These are phyloP conservation scores for Pseudozyma sp. DNA, from an alignment of 1,284 basidiomycete genomes.

Conservation along the genomic window DNA sequence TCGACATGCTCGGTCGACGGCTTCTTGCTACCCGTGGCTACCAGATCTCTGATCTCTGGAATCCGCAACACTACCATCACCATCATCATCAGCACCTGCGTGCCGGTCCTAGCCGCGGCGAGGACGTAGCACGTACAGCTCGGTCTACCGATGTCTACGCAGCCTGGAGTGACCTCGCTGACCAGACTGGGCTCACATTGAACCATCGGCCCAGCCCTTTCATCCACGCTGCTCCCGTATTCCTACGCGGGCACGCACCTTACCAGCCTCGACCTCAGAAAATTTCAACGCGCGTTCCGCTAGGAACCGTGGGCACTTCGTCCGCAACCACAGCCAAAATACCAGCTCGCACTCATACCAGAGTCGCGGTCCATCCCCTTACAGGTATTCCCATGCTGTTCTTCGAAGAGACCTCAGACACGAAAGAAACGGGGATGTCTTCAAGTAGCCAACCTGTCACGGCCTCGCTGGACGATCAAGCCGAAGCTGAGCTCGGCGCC, in stretches of 20 bases:
- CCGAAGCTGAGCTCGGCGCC: slow-evolving; percentile 19
- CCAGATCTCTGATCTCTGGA: slow-evolving; percentile 38
- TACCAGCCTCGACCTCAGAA: slow-evolving; percentile 1
- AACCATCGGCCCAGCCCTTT: slow-evolving; percentile 15
- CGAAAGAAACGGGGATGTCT: background rate
- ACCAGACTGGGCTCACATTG: background rate
- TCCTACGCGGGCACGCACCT: slow-evolving; percentile 10
- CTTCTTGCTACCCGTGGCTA: slow-evolving; percentile 47
- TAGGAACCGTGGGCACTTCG: background rate
- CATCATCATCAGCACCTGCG: background rate
- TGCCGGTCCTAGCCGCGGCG: background rate
- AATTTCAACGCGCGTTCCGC: background rate
- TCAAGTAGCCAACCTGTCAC: background rate
- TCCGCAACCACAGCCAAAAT: background rate
- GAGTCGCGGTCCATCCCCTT: slow-evolving; percentile 33
- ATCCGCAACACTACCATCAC: slow-evolving; percentile 14
- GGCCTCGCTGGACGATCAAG: background rate
- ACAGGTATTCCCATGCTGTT: slow-evolving; percentile 35
- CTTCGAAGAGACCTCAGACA: slow-evolving; percentile 2
- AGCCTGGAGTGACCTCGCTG: slow-evolving; percentile 6
- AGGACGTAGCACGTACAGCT: background rate
- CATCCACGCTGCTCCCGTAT: slow-evolving; percentile 34
- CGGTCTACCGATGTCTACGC: slow-evolving; percentile 10
- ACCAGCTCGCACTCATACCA: background rate
- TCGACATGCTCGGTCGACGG: slow-evolving; percentile 50